Base-by-base conservation (phyloP, 1,284 basidiomycete species). In the Sphagnurus paluster region DNA sequence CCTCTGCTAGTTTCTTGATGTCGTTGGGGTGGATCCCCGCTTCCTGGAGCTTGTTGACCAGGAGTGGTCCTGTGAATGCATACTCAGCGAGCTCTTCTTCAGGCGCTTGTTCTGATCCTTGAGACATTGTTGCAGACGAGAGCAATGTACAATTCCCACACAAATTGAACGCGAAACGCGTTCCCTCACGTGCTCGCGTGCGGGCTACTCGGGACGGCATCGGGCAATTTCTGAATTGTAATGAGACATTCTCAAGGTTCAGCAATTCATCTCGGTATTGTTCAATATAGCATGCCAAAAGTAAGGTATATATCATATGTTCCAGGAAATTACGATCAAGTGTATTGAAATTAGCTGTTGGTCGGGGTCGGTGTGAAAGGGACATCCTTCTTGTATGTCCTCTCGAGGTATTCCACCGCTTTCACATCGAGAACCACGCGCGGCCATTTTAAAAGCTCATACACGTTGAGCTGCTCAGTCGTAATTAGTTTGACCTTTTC, bases 1-100 rank as follows among this genome's bases (percentile, higher is more conserved):
- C 90, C 48, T 97, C 93, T n/a, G 83, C 72, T 24, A 99, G 85
- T 67, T 98, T 98, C 79, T 97, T 93, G 72, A 95, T 89, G 66
- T 99, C 96, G 58, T 93, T 90, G 19, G 85, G 67, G 28, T 88
- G 84, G 55, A 99, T 93, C 7, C 97, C 96, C 28, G 86, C 86
- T 70, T 98, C 94, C 72, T 90, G 83, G 9, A 95, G 79, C 64
- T 95, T 95, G 57, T 74, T 73, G 48, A 95, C 84, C 38, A 93
- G 81, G 46, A 94, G 74, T 42, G 93, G 93, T 2, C 89, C 92
- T 17, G 84, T 78, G 42, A 84, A 72, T 40, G 79, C 74, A 44
- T 76, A 74, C 5, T 83, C 80, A 28, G 84, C 79, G 39, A 80
- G 76, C 32, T 76, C 75, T 42, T 75, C 77, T 53, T 76, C 70